A percentile compares a stretch with the other conserved stretches of the same genome.
Conservation (phyloP, 83 land plant species). For the Thuja plicata region DNA sequence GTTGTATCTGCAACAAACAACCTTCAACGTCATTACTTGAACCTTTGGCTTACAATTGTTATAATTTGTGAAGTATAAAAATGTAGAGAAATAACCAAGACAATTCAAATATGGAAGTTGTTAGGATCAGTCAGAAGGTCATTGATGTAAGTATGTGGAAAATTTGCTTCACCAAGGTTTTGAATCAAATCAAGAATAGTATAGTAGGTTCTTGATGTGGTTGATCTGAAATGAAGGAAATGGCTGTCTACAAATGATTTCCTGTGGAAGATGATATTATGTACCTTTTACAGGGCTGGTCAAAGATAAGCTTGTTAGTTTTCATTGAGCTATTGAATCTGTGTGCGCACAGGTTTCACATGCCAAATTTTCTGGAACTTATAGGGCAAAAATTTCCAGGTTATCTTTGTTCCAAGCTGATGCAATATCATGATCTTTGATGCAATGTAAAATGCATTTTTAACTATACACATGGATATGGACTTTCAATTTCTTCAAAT, state of each 20-base stretch:
- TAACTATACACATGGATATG: background rate
- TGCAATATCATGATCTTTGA: background rate
- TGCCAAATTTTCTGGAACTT: background rate
- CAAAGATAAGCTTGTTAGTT: background rate
- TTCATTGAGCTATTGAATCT: background rate
- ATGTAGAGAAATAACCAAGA: background rate
- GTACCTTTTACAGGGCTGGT: background rate
- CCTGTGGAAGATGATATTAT: background rate
- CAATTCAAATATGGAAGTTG: background rate
- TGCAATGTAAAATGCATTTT: background rate
- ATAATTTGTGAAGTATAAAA: background rate
- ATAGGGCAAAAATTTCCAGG: background rate
- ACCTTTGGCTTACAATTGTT: background rate
- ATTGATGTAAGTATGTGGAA: background rate
- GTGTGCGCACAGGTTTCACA: background rate
- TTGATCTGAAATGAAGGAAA: background rate
- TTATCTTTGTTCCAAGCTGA: background rate
- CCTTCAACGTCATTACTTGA: background rate
- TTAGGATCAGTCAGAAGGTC: background rate
- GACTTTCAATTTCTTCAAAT: background rate
- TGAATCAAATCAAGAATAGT: background rate
- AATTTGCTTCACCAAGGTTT: background rate
- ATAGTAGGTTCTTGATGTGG: background rate
- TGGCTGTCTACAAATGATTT: background rate
- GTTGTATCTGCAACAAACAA: background rate